A percentile compares a stretch with the other conserved stretches of the same genome.
Evolutionary conservation across 1,284 basidiomycete species (phyloP).

Genomic region (Cutaneotrichosporon cavernicola): DNA sequence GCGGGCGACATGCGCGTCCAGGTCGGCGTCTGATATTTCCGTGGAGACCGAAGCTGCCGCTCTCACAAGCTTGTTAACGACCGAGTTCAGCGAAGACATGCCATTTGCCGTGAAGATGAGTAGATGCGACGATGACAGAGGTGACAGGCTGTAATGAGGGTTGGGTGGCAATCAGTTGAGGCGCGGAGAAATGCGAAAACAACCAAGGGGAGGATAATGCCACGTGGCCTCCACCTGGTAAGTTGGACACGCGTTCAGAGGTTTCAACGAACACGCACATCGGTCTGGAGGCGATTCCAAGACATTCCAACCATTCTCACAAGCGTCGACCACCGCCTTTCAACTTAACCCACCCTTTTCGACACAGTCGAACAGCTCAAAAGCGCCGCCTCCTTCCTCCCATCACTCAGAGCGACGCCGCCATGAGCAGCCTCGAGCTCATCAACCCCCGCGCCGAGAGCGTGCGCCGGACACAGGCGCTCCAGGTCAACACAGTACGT

Average conservation of each 20-base stretch:
- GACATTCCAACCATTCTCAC: constrained; percentile 15
- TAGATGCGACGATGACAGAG: not conserved
- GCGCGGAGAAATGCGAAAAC: not conserved
- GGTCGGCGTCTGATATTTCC: constrained; percentile 72
- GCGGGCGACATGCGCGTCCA: constrained; percentile 83
- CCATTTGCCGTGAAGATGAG: not conserved
- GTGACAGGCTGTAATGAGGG: not conserved
- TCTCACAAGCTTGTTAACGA: constrained; percentile 78
- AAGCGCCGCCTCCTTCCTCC: not conserved
- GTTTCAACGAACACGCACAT: constrained; percentile 5
- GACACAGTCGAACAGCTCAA: constrained; percentile 1
- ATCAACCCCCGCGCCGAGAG: constrained; percentile 96
- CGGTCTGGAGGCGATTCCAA: constrained; percentile 10
- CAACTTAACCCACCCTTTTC: constrained; percentile 1
- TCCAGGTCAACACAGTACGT: constrained; percentile 70
- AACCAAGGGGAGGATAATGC: not conserved
- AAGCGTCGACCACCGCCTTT: not conserved
- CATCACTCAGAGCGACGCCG: constrained; percentile 1
- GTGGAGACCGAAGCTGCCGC: constrained; percentile 68
- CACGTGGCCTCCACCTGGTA: constrained; percentile 10
- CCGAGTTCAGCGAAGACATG: constrained; percentile 64
- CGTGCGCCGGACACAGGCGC: constrained; percentile 83
- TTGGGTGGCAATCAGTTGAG: constrained; percentile 1
- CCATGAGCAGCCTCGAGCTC: constrained; percentile 67
- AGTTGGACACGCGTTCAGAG: constrained; percentile 11